Conservation (phyloP, 23 red algal genomes). For the Gracilaria caudata region DNA sequence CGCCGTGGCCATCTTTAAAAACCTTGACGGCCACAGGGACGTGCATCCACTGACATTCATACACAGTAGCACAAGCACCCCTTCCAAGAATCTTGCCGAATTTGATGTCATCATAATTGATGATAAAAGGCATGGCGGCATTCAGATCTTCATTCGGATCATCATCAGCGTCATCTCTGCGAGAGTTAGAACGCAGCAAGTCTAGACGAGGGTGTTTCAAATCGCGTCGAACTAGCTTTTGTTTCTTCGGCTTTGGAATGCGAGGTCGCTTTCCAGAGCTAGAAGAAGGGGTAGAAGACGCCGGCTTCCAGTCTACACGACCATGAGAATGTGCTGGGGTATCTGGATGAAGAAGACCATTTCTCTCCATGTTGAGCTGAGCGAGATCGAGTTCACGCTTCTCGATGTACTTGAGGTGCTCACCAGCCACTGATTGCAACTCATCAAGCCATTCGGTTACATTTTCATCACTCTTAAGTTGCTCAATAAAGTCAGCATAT, state of each 20-base stretch:
- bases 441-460: conserved; percentile 81
- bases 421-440: conserved; percentile 54
- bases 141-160: conserved; percentile 2
- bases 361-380: conserved; percentile 71
- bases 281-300: not conserved
- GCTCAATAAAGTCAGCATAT: conserved; percentile 77
- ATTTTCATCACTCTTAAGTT: conserved; percentile 39
- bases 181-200: not conserved
- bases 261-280: conserved; percentile 33
- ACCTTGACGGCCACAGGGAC: conserved; percentile 97
- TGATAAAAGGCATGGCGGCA: conserved; percentile 81
- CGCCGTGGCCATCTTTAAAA: conserved; percentile 79
- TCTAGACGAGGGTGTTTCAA: conserved; percentile 17
- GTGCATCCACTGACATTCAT: conserved; percentile 92
- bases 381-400: conserved; percentile 64
- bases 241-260: conserved; percentile 59
- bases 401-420: conserved; percentile 68
- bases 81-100: conserved; percentile 84
- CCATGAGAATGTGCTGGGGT: not conserved
- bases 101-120: conserved; percentile 89
- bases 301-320: conserved; percentile 27
- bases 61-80: conserved; percentile 91
- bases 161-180: conserved; percentile 37
- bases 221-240: conserved; percentile 41
- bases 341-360: conserved; percentile 58